Conservation (phyloP, 1,284 basidiomycete genomes). For the Moniliella sp. region DNA sequence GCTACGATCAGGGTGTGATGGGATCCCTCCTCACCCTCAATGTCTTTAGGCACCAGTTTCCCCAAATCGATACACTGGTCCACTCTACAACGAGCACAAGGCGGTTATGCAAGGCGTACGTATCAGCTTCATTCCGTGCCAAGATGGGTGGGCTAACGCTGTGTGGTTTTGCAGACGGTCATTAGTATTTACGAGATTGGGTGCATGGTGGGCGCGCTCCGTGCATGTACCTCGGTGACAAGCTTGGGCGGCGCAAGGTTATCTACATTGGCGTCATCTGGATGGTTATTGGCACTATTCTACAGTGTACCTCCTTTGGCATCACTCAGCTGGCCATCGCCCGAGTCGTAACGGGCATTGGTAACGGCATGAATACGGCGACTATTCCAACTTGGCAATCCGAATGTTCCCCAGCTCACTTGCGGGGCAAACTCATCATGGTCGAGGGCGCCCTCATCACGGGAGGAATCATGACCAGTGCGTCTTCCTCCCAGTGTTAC, state of each 20-base stretch:
- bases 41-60: conserved; percentile 15
- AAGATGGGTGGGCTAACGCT: too few relatives aligned
- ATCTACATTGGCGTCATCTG: conserved; percentile 25
- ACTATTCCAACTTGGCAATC: conserved; percentile 31
- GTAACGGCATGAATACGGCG: conserved; percentile 30
- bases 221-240: conserved; percentile 22
- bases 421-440: conserved; percentile 30
- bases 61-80: conserved; percentile 13
- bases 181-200: conserved; percentile 30
- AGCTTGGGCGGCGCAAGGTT: conserved; percentile 20
- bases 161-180: too few relatives aligned
- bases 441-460: conserved; percentile 26
- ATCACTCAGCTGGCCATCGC: conserved; percentile 21
- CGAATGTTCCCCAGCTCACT: conserved; percentile 27
- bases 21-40: conserved; percentile 24
- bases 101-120: conserved; percentile 20
- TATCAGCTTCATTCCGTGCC: too few relatives aligned
- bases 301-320: conserved; percentile 14
- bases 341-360: conserved; percentile 25
- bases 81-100: conserved; percentile 2
- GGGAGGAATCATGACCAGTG: conserved; percentile 13
- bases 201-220: conserved; percentile 25
- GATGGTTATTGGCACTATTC: conserved; percentile 19
- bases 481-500: too few relatives aligned
- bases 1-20: conserved; percentile 31